Conservation (phyloP, 169 alveolate genomes). For the Plasmodium ovale region DNA sequence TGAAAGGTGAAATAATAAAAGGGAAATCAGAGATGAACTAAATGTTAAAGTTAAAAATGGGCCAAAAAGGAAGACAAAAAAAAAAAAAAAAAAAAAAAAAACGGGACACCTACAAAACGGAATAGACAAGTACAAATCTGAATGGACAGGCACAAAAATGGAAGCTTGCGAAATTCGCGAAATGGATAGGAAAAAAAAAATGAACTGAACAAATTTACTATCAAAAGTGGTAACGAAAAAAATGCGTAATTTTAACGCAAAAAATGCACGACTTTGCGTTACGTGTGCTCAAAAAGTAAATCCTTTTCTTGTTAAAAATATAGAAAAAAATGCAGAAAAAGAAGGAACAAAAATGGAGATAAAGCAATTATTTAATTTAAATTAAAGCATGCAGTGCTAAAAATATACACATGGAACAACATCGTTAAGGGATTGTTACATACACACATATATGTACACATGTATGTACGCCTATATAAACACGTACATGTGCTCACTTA, state of each 20-base stretch:
- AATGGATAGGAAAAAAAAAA: neutral
- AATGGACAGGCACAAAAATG: neutral
- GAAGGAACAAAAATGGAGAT: neutral
- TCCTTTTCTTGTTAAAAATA: neutral
- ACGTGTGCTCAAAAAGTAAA: conserved; percentile 2
- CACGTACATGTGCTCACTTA: neutral
- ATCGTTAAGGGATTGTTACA: neutral
- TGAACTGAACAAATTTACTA: too few species aligned
- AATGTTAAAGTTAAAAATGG: too few species aligned
- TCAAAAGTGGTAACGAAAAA: neutral
- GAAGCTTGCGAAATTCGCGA: neutral
- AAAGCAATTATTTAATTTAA: neutral
- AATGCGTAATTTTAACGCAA: neutral
- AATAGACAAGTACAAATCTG: neutral
- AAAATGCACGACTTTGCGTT: conserved; percentile 19
- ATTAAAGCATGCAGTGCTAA: neutral
- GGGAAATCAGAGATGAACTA: too few species aligned
- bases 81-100: conserved; percentile 1
- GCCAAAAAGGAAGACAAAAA: neutral
- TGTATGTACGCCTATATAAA: neutral
- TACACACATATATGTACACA: neutral
- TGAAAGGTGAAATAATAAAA: neutral
- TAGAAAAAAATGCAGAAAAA: too few species aligned
- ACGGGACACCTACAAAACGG: neutral
- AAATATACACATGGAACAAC: neutral